Base-by-base conservation (phyloP, 805 yeast species). In the Kurtzmaniella cleridarum region DNA sequence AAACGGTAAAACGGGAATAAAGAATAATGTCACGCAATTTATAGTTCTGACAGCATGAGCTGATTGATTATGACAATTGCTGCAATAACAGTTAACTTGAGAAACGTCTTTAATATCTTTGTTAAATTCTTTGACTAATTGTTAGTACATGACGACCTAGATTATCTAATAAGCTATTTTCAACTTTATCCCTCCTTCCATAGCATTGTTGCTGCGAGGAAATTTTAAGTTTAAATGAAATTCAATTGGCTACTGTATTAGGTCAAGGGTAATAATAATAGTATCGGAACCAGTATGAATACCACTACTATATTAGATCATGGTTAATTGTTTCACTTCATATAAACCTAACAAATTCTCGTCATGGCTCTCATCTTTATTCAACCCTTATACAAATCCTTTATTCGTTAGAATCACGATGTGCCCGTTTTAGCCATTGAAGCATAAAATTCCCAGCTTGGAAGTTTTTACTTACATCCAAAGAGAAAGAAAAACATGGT, bases 11-110 rank as follows among this genome's bases (percentile, higher is more conserved):
- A 77, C 49, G 1, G 83, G 83, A 23, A 77, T 59, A 47, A 74
- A 76, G 64, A 75, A 77, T 8, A 77, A 37, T 0, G 79, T 65
- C 28, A 79, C 64, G 51, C 76, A 73, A 48, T 77, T 75, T 45
- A 69, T 71, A 34, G 78, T 62, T 44, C 76, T 70, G 8, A 76
- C 61, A 0, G 81, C 77, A 38, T 60, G 55, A 3, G 76, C 84
- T 20, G 76, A 62, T 41, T 65, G 64, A 51, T 79, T 79, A 48
- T 77, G 81, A 46, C 85, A 79, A 43, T 75, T 69, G 14, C 79
- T 78, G 49, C 85, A 79, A 42, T 68, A 71, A 41, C 67, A 61
- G 6, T 52, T 36, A n/a, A 62, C 43, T 37, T 54, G 38, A 11
- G 66, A 66, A 3, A 62, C 48, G 26, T 57, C 64, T 11, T 43